Percentiles rank a stretch among this genome's conserved stretches.
Evolutionary conservation across 768 basidiomycete genomes (phyloP).

Genomic region (Boletus reticuloceps): DNA sequence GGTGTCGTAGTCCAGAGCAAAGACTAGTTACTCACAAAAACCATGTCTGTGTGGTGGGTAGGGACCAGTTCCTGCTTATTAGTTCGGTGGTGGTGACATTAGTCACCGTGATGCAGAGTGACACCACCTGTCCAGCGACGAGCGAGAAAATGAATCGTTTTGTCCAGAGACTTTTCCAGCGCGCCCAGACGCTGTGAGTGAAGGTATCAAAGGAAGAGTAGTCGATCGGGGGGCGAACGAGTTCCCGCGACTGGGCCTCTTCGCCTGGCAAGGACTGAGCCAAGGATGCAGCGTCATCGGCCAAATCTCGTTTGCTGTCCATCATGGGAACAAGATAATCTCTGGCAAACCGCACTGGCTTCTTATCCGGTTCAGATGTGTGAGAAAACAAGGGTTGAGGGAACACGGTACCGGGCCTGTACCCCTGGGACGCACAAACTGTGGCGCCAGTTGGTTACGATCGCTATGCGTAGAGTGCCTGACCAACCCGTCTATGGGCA

Average conservation of each 20-base stretch:
- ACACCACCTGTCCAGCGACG: conserved; percentile 78
- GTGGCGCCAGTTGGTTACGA: conserved; percentile 3
- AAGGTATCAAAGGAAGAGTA: conserved; percentile 63
- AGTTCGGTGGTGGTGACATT: conserved; percentile 85
- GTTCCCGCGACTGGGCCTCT: not conserved
- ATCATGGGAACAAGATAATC: conserved; percentile 4
- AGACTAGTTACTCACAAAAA: conserved; percentile 59
- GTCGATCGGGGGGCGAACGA: conserved; percentile 56
- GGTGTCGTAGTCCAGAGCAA: not conserved
- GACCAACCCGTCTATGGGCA: too few species aligned
- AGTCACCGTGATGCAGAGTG: conserved; percentile 86
- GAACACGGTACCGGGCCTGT: not conserved
- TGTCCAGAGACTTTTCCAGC: conserved; percentile 80
- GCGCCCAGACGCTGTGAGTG: conserved; percentile 45
- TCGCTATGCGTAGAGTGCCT: too few species aligned
- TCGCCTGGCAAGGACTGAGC: not conserved
- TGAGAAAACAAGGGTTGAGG: not conserved
- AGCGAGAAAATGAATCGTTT: conserved; percentile 66
- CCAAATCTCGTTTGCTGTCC: conserved; percentile 23
- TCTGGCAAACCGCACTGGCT: not conserved
- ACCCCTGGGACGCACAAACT: not conserved
- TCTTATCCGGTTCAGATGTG: conserved; percentile 10
- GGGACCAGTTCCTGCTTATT: conserved; percentile 60
- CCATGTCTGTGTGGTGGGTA: conserved; percentile 80
- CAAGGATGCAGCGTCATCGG: conserved; percentile 9